Evolutionary conservation across 2,329 filamentous ascomycete species (phyloP).

Genomic region (Fonsecaea nubica): DNA sequence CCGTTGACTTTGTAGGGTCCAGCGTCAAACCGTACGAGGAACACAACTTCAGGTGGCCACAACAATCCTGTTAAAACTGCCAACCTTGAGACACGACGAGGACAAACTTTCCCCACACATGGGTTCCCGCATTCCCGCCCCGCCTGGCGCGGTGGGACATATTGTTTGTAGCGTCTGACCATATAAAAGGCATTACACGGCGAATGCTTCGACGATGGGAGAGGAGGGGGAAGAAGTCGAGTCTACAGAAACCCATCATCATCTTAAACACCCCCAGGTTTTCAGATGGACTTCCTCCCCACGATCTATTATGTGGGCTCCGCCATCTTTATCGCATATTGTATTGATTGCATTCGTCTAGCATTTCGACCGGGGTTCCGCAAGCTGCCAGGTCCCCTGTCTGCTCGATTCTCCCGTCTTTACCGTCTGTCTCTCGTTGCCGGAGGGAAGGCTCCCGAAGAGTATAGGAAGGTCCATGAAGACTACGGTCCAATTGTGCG

Average conservation of each 20-base stretch:
- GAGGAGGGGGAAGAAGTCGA: not conserved
- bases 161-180: not conserved
- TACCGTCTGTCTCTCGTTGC: conserved; percentile 64
- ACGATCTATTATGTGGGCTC: not conserved
- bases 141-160: not conserved
- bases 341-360: not conserved
- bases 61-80: too few relatives aligned
- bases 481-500: conserved; percentile 28
- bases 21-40: too few relatives aligned
- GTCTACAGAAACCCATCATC: not conserved
- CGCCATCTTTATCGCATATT: not conserved
- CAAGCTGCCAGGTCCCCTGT: conserved; percentile 66
- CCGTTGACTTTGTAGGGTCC: not conserved
- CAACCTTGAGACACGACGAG: not conserved
- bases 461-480: conserved; percentile 17
- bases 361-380: conserved; percentile 13
- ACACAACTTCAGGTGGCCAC: too few relatives aligned
- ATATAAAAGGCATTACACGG: not conserved
- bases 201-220: not conserved
- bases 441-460: conserved; percentile 6
- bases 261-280: not conserved
- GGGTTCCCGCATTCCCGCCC: conserved; percentile 1
- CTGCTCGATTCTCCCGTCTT: conserved; percentile 72
- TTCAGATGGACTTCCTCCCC: not conserved
- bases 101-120: not conserved